A percentile compares a stretch with the other conserved stretches of the same genome.
Evolutionary conservation across 441 rosid species (phyloP).

Genomic region (Adansonia rubrostipa): DNA sequence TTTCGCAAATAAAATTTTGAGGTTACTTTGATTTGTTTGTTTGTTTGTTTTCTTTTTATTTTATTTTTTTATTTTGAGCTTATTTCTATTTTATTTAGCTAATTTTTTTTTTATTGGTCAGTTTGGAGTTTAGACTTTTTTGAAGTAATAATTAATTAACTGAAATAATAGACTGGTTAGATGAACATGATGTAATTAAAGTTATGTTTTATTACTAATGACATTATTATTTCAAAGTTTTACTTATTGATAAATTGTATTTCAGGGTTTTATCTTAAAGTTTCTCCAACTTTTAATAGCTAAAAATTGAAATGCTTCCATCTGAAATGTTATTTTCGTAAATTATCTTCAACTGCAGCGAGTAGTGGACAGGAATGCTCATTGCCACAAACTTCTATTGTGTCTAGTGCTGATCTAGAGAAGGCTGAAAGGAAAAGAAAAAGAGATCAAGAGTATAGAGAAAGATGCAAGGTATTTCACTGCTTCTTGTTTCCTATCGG

Average conservation of each 20-base stretch:
- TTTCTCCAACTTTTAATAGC: background rate
- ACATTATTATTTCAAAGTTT: background rate
- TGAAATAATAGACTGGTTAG: no score
- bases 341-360: background rate
- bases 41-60: no score
- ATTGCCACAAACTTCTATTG: background rate
- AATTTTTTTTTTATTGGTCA: no score
- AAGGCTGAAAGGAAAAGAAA: background rate
- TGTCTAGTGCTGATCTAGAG: background rate
- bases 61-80: no score
- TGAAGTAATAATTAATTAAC: background rate
- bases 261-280: background rate
- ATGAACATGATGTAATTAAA: background rate
- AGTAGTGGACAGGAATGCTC: background rate
- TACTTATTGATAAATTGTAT: background rate
- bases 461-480: constrained; percentile 1
- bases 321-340: background rate
- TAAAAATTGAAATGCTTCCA: constrained; percentile 1
- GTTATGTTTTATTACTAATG: background rate
- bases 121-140: no score
- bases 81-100: background rate
- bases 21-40: no score
- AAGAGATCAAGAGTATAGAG: background rate
- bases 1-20: background rate
- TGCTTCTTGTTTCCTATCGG: background rate